A percentile compares a stretch with the other conserved stretches of the same genome.
These are phyloP conservation scores for Salix dunnii DNA, from an alignment of 345 rosid genomes.

Conservation along the genomic window DNA sequence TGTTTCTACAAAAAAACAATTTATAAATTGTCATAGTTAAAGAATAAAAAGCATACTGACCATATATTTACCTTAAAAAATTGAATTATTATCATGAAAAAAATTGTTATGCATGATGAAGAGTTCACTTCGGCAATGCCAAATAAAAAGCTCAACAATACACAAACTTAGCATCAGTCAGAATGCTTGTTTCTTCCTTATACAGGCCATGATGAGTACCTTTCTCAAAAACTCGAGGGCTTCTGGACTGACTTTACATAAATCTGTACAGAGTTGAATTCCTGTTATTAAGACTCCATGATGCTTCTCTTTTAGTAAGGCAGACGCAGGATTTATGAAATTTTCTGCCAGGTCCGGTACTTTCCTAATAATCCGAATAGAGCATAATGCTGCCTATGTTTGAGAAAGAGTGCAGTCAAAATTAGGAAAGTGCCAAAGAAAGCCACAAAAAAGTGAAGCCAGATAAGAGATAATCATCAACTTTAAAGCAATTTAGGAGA, in stretches of 20 bases:
- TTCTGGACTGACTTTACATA: slow-evolving; percentile 82
- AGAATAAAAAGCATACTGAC: not conserved
- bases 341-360: slow-evolving; percentile 98
- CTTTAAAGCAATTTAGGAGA: not conserved
- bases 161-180: not conserved
- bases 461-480: slow-evolving; percentile 8
- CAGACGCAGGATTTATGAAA: slow-evolving; percentile 82
- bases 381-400: slow-evolving; percentile 91
- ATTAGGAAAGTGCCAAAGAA: slow-evolving; percentile 19
- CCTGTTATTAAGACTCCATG: slow-evolving; percentile 97
- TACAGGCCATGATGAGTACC: slow-evolving; percentile 43
- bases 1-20: slow-evolving; percentile 59
- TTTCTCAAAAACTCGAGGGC: slow-evolving; percentile 83
- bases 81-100: not conserved
- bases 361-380: slow-evolving; percentile 89
- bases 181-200: not conserved
- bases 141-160: slow-evolving; percentile 13
- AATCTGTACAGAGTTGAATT: slow-evolving; percentile 89
- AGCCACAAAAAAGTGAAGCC: not conserved
- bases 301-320: slow-evolving; percentile 94
- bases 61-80: slow-evolving; percentile 4
- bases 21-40: slow-evolving; percentile 7
- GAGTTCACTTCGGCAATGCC: slow-evolving; percentile 7
- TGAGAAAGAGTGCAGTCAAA: slow-evolving; percentile 20
- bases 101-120: not conserved